These are phyloP conservation scores for Rutstroemia sp. DNA, from an alignment of 2,329 filamentous ascomycete species.

Conservation along the genomic window DNA sequence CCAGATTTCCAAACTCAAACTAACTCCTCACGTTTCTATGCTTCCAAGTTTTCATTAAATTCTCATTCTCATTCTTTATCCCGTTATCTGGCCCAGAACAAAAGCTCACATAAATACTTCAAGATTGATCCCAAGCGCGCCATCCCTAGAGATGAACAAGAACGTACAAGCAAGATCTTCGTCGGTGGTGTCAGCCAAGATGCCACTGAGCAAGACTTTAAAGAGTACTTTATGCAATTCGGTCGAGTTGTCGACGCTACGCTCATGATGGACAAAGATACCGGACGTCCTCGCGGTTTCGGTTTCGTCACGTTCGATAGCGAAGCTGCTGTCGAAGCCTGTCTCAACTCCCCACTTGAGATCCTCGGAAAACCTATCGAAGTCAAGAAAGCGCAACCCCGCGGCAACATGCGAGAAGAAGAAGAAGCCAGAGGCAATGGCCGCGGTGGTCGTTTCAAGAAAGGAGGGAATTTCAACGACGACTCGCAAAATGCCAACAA, in stretches of 20 bases:
- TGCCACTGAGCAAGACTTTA: conserved; percentile 92
- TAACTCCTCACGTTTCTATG: conserved; percentile 11
- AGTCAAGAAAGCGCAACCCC: conserved; percentile 94
- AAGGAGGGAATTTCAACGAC: conserved; percentile 37
- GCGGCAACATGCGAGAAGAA: conserved; percentile 89
- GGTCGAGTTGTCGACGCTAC: conserved; percentile 95
- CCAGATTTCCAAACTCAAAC: conserved; percentile 16
- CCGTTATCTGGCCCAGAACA: conserved; percentile 27
- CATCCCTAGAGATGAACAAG: conserved; percentile 94
- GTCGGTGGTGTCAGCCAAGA: conserved; percentile 97
- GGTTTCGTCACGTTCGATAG: conserved; percentile 98
- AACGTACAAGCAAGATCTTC: conserved; percentile 98
- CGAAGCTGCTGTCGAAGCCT: conserved; percentile 88
- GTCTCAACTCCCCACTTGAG: conserved; percentile 74
- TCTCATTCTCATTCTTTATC: neutral
- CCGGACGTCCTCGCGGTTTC: conserved; percentile 90
- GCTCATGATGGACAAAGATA: conserved; percentile 99
- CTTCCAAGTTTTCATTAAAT: conserved; percentile 16
- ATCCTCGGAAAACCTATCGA: conserved; percentile 96
- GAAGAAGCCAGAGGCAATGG: conserved; percentile 57
- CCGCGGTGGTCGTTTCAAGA: conserved; percentile 48
- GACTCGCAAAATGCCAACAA: conserved; percentile 36
- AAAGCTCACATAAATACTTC: conserved; percentile 16
- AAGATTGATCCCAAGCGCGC: conserved; percentile 94
- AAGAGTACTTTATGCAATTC: conserved; percentile 94